A percentile compares a stretch with the other conserved stretches of the same genome.
These are phyloP conservation scores for Petrea volubilis DNA, from an alignment of 257 asterid species.

Conservation along the genomic window DNA sequence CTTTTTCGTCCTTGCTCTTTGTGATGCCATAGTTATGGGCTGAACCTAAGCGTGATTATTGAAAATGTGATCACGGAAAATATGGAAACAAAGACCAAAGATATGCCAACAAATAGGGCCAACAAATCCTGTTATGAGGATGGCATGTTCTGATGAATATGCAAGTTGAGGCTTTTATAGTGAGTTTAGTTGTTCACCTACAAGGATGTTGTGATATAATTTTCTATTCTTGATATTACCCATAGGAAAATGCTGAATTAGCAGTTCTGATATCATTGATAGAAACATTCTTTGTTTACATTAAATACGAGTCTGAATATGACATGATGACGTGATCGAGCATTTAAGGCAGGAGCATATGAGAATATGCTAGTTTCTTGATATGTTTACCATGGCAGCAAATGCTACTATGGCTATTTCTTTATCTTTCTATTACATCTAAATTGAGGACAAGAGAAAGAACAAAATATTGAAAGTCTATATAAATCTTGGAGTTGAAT, in stretches of 20 bases:
- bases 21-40: neutral
- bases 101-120: neutral
- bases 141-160: neutral
- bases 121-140: neutral
- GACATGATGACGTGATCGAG: neutral
- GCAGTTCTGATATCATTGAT: neutral
- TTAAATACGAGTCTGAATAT: neutral
- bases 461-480: neutral
- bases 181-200: neutral
- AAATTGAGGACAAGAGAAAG: neutral
- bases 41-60: neutral
- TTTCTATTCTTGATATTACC: neutral
- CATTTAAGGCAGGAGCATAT: neutral
- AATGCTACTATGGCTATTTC: neutral
- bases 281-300: neutral
- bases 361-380: neutral
- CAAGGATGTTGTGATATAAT: neutral
- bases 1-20: neutral
- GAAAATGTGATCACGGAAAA: neutral
- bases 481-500: neutral
- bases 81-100: neutral
- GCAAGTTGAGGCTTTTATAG: neutral
- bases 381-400: neutral
- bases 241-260: neutral
- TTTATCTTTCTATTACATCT: neutral